Base-by-base conservation (phyloP, 345 rosid genomes). In the Pelargonium nanum region DNA sequence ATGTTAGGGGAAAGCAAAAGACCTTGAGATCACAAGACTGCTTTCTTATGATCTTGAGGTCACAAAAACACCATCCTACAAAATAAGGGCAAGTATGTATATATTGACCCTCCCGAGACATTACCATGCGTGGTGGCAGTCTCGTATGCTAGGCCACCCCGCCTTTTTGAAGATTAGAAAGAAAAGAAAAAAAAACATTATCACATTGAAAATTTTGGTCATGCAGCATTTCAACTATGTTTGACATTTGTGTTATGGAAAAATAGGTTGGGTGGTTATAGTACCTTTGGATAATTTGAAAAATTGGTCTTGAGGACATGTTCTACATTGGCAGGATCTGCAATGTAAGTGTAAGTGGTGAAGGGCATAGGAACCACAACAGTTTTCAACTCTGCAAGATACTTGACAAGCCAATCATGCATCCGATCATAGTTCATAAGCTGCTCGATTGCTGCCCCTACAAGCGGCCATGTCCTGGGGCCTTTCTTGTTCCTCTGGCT, bases 321-420 rank as follows among this genome's bases (percentile, higher is more conserved):
- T 70, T 92, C 98, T 0, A 92, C 95, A 59, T 82, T 84, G 60
- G 77, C 86, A 59, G 98, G 95, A 81, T 89, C 95, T 4, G 96
- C 98, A 73, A 82, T 87, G 80, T 92, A 92, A 55, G 93, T 92
- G 24, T 89, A 92, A 3, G 95, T 82, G 0, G 86, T 82, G 71
- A 77, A 89, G 2, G 93, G 96, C 95, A 92, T 89, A 1, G 91
- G 96, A 15, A 92, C 96, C 2, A 85, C 91, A 0, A 89, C 93
- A 3, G 89, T 85, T 75, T 65, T 89, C 25, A 68, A 72, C 59
- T 80, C 67, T 0, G 87, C 81, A 13, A 92, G 65, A 68, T 87
- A 89, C 19, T 73, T 72, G 44, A 87, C 89, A 25, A 92, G 79
- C 98, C 98, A 92, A 28, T 92, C 96, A 5, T 92, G 98, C 98